Evolutionary conservation across 495 filamentous ascomycete genomes (phyloP).

Genomic region (Podospora fimiseda): DNA sequence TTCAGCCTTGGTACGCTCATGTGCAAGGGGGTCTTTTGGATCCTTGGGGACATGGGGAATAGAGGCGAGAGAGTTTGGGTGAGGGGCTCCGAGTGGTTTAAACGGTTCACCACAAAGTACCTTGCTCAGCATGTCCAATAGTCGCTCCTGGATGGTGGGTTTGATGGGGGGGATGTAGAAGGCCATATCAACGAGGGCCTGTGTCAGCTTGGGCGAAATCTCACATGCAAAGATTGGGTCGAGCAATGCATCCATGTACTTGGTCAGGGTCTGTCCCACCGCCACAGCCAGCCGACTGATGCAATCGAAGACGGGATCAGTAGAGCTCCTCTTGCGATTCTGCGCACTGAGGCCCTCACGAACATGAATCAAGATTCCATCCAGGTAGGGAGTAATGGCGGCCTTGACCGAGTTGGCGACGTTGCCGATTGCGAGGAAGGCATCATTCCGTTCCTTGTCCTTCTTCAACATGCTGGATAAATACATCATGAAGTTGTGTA

Average conservation of each 20-base stretch:
- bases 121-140: slow-evolving; percentile 91
- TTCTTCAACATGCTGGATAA: slow-evolving; percentile 93
- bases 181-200: slow-evolving; percentile 95
- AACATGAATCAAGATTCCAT: slow-evolving; percentile 86
- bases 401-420: slow-evolving; percentile 94
- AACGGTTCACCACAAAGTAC: slow-evolving; percentile 89
- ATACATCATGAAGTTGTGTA: slow-evolving; percentile 96
- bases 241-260: slow-evolving; percentile 92
- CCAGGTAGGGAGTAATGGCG: slow-evolving; percentile 89
- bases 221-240: slow-evolving; percentile 97
- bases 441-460: slow-evolving; percentile 84
- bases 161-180: slow-evolving; percentile 97
- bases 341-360: slow-evolving; percentile 83
- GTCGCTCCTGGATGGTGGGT: slow-evolving; percentile 81
- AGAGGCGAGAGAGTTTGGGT: slow-evolving; percentile 53
- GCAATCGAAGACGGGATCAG: slow-evolving; percentile 95
- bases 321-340: slow-evolving; percentile 61
- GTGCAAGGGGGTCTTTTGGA: slow-evolving; percentile 63
- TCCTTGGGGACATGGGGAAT: slow-evolving; percentile 81
- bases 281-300: slow-evolving; percentile 94
- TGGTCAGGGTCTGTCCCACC: slow-evolving; percentile 92
- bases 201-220: slow-evolving; percentile 82
- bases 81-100: slow-evolving; percentile 80
- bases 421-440: slow-evolving; percentile 90
- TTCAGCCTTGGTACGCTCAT: slow-evolving; percentile 75